Base-by-base conservation (phyloP, 2,329 filamentous ascomycete genomes). In the Fusarium sp. region DNA sequence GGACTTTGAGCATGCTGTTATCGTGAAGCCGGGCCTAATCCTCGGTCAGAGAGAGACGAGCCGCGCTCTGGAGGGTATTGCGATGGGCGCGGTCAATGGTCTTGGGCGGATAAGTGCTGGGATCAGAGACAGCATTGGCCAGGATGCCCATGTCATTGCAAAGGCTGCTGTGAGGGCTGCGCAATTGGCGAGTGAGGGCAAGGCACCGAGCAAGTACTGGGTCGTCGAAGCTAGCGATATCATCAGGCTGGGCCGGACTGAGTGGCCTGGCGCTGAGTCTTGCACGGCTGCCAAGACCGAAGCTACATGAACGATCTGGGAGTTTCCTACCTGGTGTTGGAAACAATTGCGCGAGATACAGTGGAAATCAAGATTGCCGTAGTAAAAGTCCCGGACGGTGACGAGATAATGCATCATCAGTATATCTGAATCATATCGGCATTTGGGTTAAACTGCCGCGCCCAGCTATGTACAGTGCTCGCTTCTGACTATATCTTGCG, bases 1-100 rank as follows among this genome's bases (percentile, higher is more conserved):
- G 4, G 88, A 79, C 5, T 97, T 97, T 71, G 90, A 93, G 45
- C 86, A 90, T 64, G 88, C 88, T 5, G 84, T 97, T 51, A 88
- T 97, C 49, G 44, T 89, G 19, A 76, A 87, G 39, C 93, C 93
- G 0, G 93, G 91, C 0, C 62, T 93, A 59, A 90, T 97, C 66
- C 74, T 93, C 3, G 93, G 93, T 3, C 73, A 84, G 14, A 82
- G 93, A 52, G 82, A 89, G 68, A 81, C 88, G 56, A 79, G 79
- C 47, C 82, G 90, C 47, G 73, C 81, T 0, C 75, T 79, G 7
- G 91, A 92, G 71, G 79, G 81, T 19, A 70, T 86, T 6, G 6
- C 88, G 1, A 79, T 84, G 65, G 78, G 76, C 38, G 21, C 91
- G 35, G 84, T 89, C 1, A 79, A 77, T 4, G 79, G 79, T 13